Base-by-base conservation (phyloP, 768 basidiomycete genomes). In the Phlegmacium glaucopus region DNA sequence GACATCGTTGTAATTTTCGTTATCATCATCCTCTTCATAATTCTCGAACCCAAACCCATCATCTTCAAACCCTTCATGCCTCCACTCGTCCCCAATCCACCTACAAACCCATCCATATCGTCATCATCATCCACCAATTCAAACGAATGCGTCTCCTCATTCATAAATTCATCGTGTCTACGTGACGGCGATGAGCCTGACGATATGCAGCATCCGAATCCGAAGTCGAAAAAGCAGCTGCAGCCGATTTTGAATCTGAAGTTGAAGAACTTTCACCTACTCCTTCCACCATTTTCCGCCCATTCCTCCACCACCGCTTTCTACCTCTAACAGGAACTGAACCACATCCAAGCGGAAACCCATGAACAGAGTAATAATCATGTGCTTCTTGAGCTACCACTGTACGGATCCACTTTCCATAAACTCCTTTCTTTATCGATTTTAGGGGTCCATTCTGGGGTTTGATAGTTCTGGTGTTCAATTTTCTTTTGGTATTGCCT, bases 331-430 rank as follows among this genome's bases (percentile, higher is more conserved):
- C 18, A 11, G 6, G 9, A 27, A 30, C 10, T 13, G 39, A 9
- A n/a, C 42, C 45, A 29, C 50, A 56, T 9, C 56, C 56, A 6
- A 39, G 29, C 9, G 61, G 61, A 37, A 57, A 57, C 11, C 48
- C 48, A 26, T 56, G 51, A 8, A 42, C 42, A n/a, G 48, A 40
- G 44, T 53, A 61, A 42, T 61, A 61, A 32, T 59, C 60, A 16
- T 58, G 54, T 12, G 62, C 60, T 37, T 61, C 57, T 42, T 63
- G 58, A 12, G 49, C 60, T 13, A 56, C 54, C 39, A 63, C 51
- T 15, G 50, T 50, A 28, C 62, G 60, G 22, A 63, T 57, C 61
- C 40, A 48, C 54, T 49, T 59, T 56, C 61, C 61, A 63, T 32
- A 63, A 32, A 17, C 49, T 51, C 42, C 48, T 48, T 6, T 59